Conservation (phyloP, 139 green algal genomes). For the Chlamydomonas incerta region DNA sequence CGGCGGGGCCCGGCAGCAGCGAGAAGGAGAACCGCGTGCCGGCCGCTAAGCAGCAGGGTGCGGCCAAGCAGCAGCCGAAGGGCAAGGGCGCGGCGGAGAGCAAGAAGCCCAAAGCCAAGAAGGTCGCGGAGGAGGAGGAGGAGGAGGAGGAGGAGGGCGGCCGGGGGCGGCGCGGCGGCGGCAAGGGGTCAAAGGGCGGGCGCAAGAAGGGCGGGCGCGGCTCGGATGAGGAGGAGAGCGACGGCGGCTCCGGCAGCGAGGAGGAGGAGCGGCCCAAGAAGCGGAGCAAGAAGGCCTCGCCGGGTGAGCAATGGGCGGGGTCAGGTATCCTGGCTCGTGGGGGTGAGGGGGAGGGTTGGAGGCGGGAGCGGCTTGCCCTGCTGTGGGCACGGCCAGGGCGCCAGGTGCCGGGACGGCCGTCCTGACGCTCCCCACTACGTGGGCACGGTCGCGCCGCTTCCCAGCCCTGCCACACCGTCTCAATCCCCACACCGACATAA, state of each 20-base stretch:
- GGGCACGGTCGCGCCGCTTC: neutral
- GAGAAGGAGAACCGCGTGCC: neutral
- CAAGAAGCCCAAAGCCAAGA: neutral
- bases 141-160: neutral
- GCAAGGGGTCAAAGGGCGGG: neutral
- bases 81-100: neutral
- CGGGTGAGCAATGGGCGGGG: neutral
- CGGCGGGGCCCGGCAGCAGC: too few species aligned
- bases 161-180: neutral
- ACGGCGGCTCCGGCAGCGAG: neutral
- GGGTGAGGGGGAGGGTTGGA: too few species aligned
- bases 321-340: neutral
- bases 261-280: conserved; percentile 3
- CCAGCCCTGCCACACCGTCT: too few species aligned
- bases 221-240: neutral
- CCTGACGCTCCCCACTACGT: too few species aligned
- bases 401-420: too few species aligned
- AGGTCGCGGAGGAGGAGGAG: neutral
- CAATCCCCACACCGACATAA: too few species aligned
- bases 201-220: neutral
- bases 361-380: too few species aligned
- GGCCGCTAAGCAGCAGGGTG: neutral
- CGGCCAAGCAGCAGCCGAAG: neutral
- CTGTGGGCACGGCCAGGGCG: neutral
- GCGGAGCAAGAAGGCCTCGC: conserved; percentile 7